phyloP scores from a whole-genome alignment of 164 flowering plant genomes.

The Cinnamomum chago region DNA sequence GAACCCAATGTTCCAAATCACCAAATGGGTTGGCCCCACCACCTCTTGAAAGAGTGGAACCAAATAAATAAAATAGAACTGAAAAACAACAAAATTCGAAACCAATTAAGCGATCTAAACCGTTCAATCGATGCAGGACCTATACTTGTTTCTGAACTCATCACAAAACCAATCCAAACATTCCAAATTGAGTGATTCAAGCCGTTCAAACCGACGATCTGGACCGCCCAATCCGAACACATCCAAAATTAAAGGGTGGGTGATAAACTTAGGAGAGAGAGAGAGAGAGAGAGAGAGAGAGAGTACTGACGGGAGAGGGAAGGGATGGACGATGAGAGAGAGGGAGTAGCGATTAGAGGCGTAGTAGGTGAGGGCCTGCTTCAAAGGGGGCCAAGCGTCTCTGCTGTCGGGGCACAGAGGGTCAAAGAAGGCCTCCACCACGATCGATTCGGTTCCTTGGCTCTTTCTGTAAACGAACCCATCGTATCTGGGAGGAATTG shows the following conservation, averaged over 20 bases:
- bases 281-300: not conserved
- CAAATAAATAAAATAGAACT: not conserved
- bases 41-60: not conserved
- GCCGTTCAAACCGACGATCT: no score
- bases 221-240: not conserved
- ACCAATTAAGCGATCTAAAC: not conserved
- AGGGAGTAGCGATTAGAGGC: constrained; percentile 42
- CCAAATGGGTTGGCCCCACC: no score
- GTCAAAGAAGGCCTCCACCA: constrained; percentile 79
- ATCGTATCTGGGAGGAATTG: constrained; percentile 53
- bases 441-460: constrained; percentile 26
- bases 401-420: constrained; percentile 87
- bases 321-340: constrained; percentile 58
- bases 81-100: no score
- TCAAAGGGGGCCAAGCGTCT: constrained; percentile 80
- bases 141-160: no score
- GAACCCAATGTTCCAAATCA: not conserved
- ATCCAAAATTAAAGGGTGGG: not conserved
- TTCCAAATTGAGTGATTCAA: no score
- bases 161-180: no score
- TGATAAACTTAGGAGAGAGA: not conserved
- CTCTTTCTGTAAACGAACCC: constrained; percentile 61
- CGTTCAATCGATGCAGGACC: not conserved
- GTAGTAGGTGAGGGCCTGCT: constrained; percentile 46
- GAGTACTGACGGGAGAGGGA: constrained; percentile 69